These are phyloP conservation scores for Choricystis sp. DNA, from an alignment of 139 green algal genomes.

Conservation along the genomic window DNA sequence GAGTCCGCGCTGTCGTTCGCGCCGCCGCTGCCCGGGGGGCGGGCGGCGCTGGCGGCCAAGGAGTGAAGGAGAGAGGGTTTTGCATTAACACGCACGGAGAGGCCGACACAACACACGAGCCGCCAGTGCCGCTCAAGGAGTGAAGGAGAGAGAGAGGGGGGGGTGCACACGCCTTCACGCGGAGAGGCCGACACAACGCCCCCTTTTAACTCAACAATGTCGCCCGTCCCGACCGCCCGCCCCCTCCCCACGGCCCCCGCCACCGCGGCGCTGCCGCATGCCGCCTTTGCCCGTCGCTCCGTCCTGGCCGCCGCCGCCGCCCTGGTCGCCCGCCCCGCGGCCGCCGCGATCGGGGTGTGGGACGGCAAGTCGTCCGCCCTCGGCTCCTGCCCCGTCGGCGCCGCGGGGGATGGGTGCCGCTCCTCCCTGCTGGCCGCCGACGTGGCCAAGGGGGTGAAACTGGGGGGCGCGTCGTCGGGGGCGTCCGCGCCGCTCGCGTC, in stretches of 20 bases:
- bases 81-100: no score
- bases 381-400: neutral
- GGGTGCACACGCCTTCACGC: no score
- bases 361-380: neutral
- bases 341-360: neutral
- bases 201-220: no score
- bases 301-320: neutral
- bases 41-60: neutral
- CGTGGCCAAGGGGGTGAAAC: neutral
- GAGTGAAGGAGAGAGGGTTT: neutral
- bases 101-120: no score
- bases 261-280: neutral
- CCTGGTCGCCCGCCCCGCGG: neutral
- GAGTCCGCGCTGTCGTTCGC: neutral
- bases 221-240: no score
- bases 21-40: neutral
- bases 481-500: neutral
- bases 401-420: neutral
- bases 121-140: no score
- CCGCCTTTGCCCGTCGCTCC: neutral
- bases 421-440: neutral
- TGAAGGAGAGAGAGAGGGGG: no score
- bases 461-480: neutral
- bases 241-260: no score
- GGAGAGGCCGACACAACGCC: no score